Evolutionary conservation across 441 rosid species (phyloP).

Genomic region (Adansonia gregorii): DNA sequence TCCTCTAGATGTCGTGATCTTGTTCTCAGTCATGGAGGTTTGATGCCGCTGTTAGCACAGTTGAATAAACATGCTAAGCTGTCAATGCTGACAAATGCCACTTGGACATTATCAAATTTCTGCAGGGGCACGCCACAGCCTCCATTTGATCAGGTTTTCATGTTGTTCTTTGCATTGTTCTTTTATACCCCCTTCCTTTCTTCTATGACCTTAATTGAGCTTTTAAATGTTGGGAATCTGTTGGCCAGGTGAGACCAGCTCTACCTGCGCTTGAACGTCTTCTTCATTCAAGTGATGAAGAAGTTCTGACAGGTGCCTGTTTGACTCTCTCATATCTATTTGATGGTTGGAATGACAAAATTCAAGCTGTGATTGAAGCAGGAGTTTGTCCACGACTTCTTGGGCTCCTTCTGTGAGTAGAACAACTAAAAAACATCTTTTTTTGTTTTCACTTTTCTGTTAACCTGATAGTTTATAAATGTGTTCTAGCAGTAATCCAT

Average conservation of each 20-base stretch:
- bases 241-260: constrained; percentile 59
- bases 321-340: constrained; percentile 78
- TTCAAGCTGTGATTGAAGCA: constrained; percentile 69
- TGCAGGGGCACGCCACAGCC: constrained; percentile 81
- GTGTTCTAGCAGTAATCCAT: constrained; percentile 52
- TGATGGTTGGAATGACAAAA: constrained; percentile 81
- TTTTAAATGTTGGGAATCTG: constrained; percentile 15
- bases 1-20: constrained; percentile 72
- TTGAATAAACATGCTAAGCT: constrained; percentile 69
- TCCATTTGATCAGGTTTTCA: constrained; percentile 60
- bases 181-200: neutral
- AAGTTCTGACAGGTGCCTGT: constrained; percentile 72
- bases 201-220: neutral
- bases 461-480: neutral
- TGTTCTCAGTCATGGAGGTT: constrained; percentile 62
- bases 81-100: constrained; percentile 78
- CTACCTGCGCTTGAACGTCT: constrained; percentile 67
- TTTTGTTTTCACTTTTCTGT: constrained; percentile 1
- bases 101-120: constrained; percentile 77
- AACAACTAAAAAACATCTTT: neutral
- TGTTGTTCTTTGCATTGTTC: neutral
- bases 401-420: constrained; percentile 63
- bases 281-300: constrained; percentile 67
- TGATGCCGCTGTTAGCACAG: constrained; percentile 61
- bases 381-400: constrained; percentile 67